Evolutionary conservation across 192 early-diverging fungal species (phyloP), one percentile per base, ranked within the genome.

Genomic region (Jimgerdemannia flammicorona): DNA sequence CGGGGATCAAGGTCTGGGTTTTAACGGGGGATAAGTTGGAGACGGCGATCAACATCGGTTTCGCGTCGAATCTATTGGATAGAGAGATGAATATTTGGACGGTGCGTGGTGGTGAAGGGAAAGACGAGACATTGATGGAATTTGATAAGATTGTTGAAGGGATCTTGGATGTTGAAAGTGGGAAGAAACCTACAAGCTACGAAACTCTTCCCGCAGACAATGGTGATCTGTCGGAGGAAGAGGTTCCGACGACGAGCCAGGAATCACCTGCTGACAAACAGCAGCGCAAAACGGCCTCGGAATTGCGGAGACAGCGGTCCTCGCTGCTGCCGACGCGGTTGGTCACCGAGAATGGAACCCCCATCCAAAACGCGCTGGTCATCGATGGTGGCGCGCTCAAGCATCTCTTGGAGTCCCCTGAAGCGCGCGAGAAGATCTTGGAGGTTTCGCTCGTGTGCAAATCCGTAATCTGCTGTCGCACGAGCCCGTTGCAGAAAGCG

Each of bases 21-120:
- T 82, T 99, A 69, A 99, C 98, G 1, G 98, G 98, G 44, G 98
- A 99, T 84, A 98, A 98, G 78, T 80, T 98, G 84, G 98, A 99
- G 82, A 99, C 98, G 0, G 98, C 98, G 17, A 98, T 99, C 83
- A 98, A 98, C 79, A 98, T 99, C 82, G 96, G 96, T 3, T 98
- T 98, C 86, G 90, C 93, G 7, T 89, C 89, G 10, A 88, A 91
- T n/a, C 74, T 95, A 71, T 75, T 94, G 40, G 88, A 89, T 54
- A 87, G 87, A 66, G 86, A 89, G 40, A 92, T 93, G 89, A 87
- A 90, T 67, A 82, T 94, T 54, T 89, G 89, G 85, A 91, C 88
- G 29, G 69, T 89, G 70, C 67, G 74, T 41, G 80, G 76, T 18
- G 18, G 43, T 29, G 70, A 72, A 0, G 67, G 67, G 9, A 29